These are phyloP conservation scores for Ajuga reptans DNA, from an alignment of 305 asterid genomes.

Conservation along the genomic window DNA sequence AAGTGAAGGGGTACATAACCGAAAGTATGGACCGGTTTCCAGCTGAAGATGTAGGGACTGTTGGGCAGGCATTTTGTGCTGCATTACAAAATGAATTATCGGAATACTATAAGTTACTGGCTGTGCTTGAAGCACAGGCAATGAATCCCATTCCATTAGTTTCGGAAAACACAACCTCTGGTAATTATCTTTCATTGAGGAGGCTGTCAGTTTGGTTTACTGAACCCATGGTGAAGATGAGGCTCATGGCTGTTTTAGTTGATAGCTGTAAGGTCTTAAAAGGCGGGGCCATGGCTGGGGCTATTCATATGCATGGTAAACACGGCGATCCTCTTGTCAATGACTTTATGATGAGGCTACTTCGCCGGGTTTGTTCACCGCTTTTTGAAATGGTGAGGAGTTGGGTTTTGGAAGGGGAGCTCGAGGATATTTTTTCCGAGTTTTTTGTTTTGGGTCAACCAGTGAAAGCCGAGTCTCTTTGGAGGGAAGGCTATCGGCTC, in stretches of 20 bases:
- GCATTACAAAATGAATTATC: slow-evolving; percentile 93
- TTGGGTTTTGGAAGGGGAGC: slow-evolving; percentile 99
- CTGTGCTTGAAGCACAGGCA: slow-evolving; percentile 85
- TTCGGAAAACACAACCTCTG: slow-evolving; percentile 53
- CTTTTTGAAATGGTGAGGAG: slow-evolving; percentile 99
- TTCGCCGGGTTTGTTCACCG: slow-evolving; percentile 88
- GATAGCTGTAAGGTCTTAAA: slow-evolving; percentile 86
- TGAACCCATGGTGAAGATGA: slow-evolving; percentile 95
- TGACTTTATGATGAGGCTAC: slow-evolving; percentile 81
- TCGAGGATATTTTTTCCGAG: slow-evolving; percentile 85
- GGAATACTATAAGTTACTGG: slow-evolving; percentile 73
- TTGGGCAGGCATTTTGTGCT: slow-evolving; percentile 97
- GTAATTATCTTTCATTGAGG: slow-evolving; percentile 79
- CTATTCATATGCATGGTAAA: slow-evolving; percentile 92
- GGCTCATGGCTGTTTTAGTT: slow-evolving; percentile 93
- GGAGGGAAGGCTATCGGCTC: slow-evolving; percentile 95
- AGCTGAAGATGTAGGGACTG: slow-evolving; percentile 86
- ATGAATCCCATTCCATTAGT: slow-evolving; percentile 92
- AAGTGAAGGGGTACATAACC: slow-evolving; percentile 61
- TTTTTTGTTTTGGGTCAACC: slow-evolving; percentile 87
- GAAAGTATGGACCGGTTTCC: slow-evolving; percentile 69
- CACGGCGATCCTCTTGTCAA: slow-evolving; percentile 96
- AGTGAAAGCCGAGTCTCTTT: slow-evolving; percentile 94
- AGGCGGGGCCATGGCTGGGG: slow-evolving; percentile 99
- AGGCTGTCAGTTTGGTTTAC: slow-evolving; percentile 91